Evolutionary conservation across 1,139 yeast genomes (phyloP).

Genomic region (Scheffersomyces parashehatae): DNA sequence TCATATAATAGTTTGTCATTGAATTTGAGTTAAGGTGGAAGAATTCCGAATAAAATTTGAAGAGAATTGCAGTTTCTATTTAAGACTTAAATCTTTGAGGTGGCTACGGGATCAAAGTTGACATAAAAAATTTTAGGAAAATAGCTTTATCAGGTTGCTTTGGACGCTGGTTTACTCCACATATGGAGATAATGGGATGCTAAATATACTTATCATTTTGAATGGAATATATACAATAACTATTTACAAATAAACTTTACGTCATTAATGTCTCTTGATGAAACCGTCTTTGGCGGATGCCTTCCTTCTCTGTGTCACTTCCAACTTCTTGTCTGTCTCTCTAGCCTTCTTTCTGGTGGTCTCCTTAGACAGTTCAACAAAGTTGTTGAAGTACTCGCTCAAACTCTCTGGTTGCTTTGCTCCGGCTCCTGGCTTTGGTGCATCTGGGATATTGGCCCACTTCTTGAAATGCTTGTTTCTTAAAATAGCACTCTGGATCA

Average conservation of each 20-base stretch:
- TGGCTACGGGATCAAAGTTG: no score
- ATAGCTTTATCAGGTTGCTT: no score
- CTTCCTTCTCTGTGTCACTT: constrained; percentile 41
- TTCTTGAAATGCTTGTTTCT: constrained; percentile 61
- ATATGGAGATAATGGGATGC: no score
- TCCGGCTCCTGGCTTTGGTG: constrained; percentile 39
- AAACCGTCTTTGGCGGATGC: constrained; percentile 33
- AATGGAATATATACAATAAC: background rate
- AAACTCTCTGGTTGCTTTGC: constrained; percentile 32
- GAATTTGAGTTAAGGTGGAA: no score
- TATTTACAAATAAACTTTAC: background rate
- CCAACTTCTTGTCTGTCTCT: constrained; percentile 38
- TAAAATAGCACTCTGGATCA: constrained; percentile 67
- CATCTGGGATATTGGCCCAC: constrained; percentile 62
- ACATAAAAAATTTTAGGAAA: no score
- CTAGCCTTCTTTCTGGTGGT: constrained; percentile 36
- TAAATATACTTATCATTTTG: background rate
- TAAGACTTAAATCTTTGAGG: no score
- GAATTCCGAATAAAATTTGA: no score
- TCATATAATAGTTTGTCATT: no score
- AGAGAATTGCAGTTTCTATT: no score
- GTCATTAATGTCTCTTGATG: constrained; percentile 36
- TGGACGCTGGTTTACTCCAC: no score
- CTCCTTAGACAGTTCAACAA: constrained; percentile 32
- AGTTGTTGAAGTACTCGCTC: constrained; percentile 41